Evolutionary conservation across 1,284 basidiomycete genomes (phyloP), one percentile per base, ranked within the genome.

Genomic region (Hypsizygus ulmarius): DNA sequence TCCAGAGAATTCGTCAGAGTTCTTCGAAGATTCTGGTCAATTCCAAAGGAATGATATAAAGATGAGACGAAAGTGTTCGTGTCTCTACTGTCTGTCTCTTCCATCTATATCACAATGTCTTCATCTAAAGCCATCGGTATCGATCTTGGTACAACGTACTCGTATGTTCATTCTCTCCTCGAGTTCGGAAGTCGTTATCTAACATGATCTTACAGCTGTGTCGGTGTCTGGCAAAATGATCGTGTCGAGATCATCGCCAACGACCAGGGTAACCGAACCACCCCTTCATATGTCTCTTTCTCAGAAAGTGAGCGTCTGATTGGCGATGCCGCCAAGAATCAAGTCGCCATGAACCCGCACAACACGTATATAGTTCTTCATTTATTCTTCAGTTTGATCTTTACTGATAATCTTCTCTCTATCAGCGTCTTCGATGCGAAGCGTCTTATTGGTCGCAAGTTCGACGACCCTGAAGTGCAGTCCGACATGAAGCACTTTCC

Each of bases 201-300:
- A 1, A 47, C 36, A 5, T 7, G 6, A 12, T 40, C 3, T 41
- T 35, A 2, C 45, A 77, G 75, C 28, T 78, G 76, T 59, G 76
- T 95, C 61, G 94, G 90, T 79, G 93, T 97, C 58, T 97, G 94
- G 94, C 90, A 94, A 77, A 93, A 97, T 62, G 94, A 97, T 79
- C 91, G 94, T 65, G 95, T 97, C 58, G 95, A 97, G 77, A 96
- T 96, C 75, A 94, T 93, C 68, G 89, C 91, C 75, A 94, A 96
- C 73, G 94, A 97, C 78, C 94, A 96, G 79, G 93, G 94, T 69
- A 97, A 97, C 79, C 87, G 93, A 52, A 97, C 93, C 25, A 97
- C 94, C 12, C 94, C 93, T 34, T 97, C 92, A 6, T 94, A 93
- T 68, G 92, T 95, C 68, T 87, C 90, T 39, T 95, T 95, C 79